Base-by-base conservation (phyloP, 1,284 basidiomycete genomes). In the Pseudozyma sp. region DNA sequence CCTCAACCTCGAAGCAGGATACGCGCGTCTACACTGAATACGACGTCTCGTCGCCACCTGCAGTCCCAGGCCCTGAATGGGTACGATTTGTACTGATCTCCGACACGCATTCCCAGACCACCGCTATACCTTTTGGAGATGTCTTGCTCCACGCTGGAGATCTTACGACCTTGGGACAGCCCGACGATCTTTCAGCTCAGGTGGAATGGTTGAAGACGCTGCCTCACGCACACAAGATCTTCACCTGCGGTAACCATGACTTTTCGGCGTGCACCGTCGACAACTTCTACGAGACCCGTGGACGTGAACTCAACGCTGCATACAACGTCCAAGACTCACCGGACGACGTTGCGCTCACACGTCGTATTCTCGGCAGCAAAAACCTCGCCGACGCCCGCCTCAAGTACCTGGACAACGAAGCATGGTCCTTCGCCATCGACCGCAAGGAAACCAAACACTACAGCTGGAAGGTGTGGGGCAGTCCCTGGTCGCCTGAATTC, bases 171-270 rank as follows among this genome's bases (percentile, higher is more conserved):
- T 17, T 76, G 1, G 74, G 76, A 5, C 49, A 54, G n/a, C 54
- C 55, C 0, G 49, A 44, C 2, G 65, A 71, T 37, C 33, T 76
- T 1, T 3, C 33, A 4, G 31, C 51, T 1, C 74, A 76, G 45
- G 47, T 78, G 1, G 56, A 57, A 31, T 78, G 76, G 76, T 33
- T 78, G 7, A 57, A 54, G 65, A 40, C 54, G 6, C 48, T 76
- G 9, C 63, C 72, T 5, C 76, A 78, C 40, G 35, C 29, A 1
- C 31, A 13, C 19, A 78, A 78, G 43, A 44, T 76, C 30, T 62
- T 76, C 45, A 58, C 57, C 7, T 68, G 62, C 1, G 76, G 76
- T 24, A 78, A 78, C 37, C 76, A 78, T 59, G 76, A 76, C 39
- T 76, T 70, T 34, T 33, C 59, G 8, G 60, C 71, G 2, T 64